Base-by-base conservation (phyloP, 768 basidiomycete genomes). In the Harrya chromipes region DNA sequence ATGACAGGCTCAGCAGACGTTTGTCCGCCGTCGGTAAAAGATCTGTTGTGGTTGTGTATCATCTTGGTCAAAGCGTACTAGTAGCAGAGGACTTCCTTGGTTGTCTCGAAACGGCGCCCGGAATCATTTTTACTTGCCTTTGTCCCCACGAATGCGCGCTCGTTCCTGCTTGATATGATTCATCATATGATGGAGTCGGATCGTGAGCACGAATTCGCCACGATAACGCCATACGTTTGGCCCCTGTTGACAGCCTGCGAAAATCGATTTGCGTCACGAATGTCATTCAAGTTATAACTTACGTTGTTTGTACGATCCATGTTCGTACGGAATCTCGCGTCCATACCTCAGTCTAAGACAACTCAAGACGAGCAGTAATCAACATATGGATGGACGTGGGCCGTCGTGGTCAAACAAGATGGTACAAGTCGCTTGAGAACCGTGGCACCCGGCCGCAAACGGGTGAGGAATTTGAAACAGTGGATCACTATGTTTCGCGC, bases 361-460 rank as follows among this genome's bases (percentile, higher is more conserved):
- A 4, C 29, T 3, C 29, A 29, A 26, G 26, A 1, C 26, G 26
- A 8, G 6, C 26, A 9, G 29, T 13, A 29, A 29, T 34, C 5
- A 36, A 21, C 23, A 57, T 55, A 47, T 23, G 26, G 8, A 26
- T 17, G 2, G 43, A 45, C 11, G 16, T n/a, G 24, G 23, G 14
- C n/a, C 4, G 16, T 53, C 34, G 50, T 61, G 16, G 34, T 63
- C 27, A 62, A 63, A 37, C 54, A 51, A 34, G 62, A 53, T n/a
- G 57, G 64, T 26, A 50, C 53, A 1, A 51, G 62, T 16, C 59
- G 57, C 14, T 31, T 62, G 14, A 3, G 33, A 35, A 14, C 31
- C 24, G 29, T 29, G 12, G 19, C 47, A 14, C 20, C 33, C 19
- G 31, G 20, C 29, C 29, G 12, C n/a, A n/a, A 12, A 27, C 34